Evolutionary conservation across 176 grass and related monocot genomes (phyloP).

Genomic region (Otatea glauca): DNA sequence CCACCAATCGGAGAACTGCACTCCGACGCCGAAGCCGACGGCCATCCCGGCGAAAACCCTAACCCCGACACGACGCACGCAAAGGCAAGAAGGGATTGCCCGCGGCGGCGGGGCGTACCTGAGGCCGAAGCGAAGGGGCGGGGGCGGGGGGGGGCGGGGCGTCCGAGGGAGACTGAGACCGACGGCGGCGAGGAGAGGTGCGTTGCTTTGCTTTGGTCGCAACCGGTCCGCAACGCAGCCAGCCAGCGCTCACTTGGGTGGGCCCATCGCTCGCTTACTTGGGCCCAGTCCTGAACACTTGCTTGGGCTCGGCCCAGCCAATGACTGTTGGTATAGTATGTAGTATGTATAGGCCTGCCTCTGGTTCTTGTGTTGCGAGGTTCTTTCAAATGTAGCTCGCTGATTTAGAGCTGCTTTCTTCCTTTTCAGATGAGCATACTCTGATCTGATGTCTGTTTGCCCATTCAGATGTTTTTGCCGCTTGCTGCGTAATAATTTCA

Average conservation of each 20-base stretch:
- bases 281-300: too few species aligned
- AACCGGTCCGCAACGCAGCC: not conserved
- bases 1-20: not conserved
- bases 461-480: slow-evolving; percentile 30
- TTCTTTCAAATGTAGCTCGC: slow-evolving; percentile 1
- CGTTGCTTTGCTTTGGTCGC: slow-evolving; percentile 1
- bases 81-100: not conserved
- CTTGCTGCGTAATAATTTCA: slow-evolving; percentile 24
- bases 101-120: slow-evolving; percentile 34
- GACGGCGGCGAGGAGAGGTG: slow-evolving; percentile 8
- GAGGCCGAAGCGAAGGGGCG: not conserved
- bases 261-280: too few species aligned
- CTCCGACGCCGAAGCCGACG: not conserved
- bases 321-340: too few species aligned
- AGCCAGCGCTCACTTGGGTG: too few species aligned
- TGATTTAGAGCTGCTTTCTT: slow-evolving; percentile 53
- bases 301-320: too few species aligned
- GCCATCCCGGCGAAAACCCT: slow-evolving; percentile 41
- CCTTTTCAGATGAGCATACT: slow-evolving; percentile 51
- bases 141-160: too few species aligned
- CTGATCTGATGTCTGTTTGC: slow-evolving; percentile 40
- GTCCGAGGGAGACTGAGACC: not conserved
- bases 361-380: too few species aligned
- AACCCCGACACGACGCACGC: not conserved
- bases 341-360: too few species aligned